Evolutionary conservation across 23 red algal genomes (phyloP), one percentile per base, ranked within the genome.

Genomic region (Porphyridium purpureum): DNA sequence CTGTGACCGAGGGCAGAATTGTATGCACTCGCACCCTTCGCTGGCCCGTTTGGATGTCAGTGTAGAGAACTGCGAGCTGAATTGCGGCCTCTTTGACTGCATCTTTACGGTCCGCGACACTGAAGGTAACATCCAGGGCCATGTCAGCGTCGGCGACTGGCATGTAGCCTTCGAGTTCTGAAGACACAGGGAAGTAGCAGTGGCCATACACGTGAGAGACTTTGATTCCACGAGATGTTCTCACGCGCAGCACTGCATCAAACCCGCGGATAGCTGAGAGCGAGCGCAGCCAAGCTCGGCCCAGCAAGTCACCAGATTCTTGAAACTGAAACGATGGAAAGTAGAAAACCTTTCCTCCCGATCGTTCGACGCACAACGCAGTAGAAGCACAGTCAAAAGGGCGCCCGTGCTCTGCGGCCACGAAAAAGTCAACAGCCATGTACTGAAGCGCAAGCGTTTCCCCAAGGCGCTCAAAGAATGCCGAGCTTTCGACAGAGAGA

Each of bases 11-110:
- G 25, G 72, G 61, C 53, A 81, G 67, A 22, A 71, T 49, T 20
- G 76, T 94, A 31, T 94, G 87, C 4, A 94, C 87, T 2, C 87
- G 87, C 33, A 94, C 76, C 19, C 87, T 70, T 21, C 87, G 76
- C 22, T 49, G 48, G 1, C 87, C 71, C 29, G 27, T 48, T n/a
- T n/a, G n/a, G 31, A 32, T 49, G 26, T 73, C 60, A 0, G 87
- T 94, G 33, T 62, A 82, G 9, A 94, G 62, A 3, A 83, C 72
- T 24, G 87, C 87, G 59, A 62, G 55, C 58, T 94, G 87, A 25
- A 94, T 24, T 20, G 52, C 54, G 32, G 34, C 52, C 15, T 24
- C 35, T 2, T 29, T 33, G 3, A 57, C n/a, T 24, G 35, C 60
- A 27, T 42, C 33, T 40, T 76, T 52, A 28, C 61, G 61, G 2